Evolutionary conservation across 352 stramenopile species (phyloP), one percentile per base, ranked within the genome.

Genomic region (Peronospora tabacina): DNA sequence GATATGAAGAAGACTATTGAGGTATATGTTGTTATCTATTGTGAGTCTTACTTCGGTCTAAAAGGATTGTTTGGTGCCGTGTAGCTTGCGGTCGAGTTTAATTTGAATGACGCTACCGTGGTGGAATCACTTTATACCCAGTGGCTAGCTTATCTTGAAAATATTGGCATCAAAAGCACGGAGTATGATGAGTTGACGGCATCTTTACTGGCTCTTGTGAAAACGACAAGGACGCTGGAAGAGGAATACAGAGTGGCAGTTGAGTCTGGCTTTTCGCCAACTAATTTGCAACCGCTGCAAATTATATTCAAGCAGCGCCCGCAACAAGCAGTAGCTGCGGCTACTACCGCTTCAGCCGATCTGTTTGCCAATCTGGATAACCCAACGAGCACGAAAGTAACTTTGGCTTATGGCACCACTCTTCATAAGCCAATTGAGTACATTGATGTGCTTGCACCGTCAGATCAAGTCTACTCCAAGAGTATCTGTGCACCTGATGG

Each of bases 271-370:
- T 34, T 65, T 8, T 48, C 61, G 33, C 58, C 52, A n/a, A 59
- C 50, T 30, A 48, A 68, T 36, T 59, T 55, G 28, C 51, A 75
- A 34, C 82, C 80, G 26, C 59, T 90, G 24, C 82, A 93, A 59
- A 54, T 93, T 44, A 86, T 93, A 19, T 93, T 89, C 55, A 90
- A 90, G 53, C 82, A 90, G 40, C 75, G 82, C 20, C 77, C 78
- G 17, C 78, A 90, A 35, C 60, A 77, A 43, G 41, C 53, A 53
- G 52, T 58, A 8, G 43, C 57, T 20, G 48, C 43, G 9, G 37
- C 30, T 17, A 51, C 45, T 36, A 68, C 53, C 6, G n/a, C 49
- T n/a, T 58, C 57, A 26, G 49, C 46, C 26, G 59, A 70, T 30
- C 30, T 72, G 33, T 70, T 70, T 63, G 34, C 54, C 10, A 44